Conservation (phyloP, 306 rosid species). For the Rosa lucieae region DNA sequence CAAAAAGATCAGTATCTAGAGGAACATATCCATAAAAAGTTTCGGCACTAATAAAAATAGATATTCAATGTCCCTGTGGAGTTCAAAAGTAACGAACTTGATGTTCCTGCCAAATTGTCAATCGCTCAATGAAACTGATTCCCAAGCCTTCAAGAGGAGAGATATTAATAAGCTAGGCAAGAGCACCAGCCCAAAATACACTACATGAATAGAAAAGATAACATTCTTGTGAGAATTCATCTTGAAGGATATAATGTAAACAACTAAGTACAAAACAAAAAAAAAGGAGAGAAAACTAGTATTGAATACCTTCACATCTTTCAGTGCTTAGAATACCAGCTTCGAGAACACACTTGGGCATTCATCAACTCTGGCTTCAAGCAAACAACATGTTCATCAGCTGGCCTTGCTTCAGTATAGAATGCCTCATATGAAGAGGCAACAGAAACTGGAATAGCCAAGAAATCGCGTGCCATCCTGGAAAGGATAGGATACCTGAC, state of each 20-base stretch:
- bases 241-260: neutral
- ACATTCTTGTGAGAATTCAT: neutral
- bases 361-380: conserved; percentile 3
- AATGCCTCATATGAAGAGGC: conserved; percentile 12
- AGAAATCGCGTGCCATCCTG: conserved; percentile 6
- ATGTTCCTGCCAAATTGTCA: neutral
- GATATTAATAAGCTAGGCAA: neutral
- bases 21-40: neutral
- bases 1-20: too few relatives aligned
- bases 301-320: neutral
- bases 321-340: neutral
- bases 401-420: conserved; percentile 14
- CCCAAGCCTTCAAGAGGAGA: neutral
- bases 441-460: conserved; percentile 17
- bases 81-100: neutral
- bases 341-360: conserved; percentile 2
- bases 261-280: neutral
- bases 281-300: neutral
- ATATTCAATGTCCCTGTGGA: neutral
- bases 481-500: conserved; percentile 10
- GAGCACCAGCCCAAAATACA: neutral
- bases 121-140: neutral
- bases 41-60: neutral
- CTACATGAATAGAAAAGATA: neutral
- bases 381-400: neutral